Base-by-base conservation (phyloP, 169 alveolate genomes). In the Cryptosporidium muris region DNA sequence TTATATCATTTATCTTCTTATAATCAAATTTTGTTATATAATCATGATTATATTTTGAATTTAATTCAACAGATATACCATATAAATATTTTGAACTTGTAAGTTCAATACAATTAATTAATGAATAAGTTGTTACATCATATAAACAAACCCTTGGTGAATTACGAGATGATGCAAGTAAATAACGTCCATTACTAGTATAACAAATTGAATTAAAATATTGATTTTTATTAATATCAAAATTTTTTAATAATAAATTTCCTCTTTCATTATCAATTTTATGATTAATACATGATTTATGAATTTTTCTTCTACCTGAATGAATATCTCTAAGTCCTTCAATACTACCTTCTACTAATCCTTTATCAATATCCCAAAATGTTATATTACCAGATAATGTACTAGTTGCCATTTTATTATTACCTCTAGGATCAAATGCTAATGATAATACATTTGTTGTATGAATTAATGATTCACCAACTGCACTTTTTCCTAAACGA, bases 371-470 rank as follows among this genome's bases (percentile, higher is more conserved):
- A 63, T 92, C 96, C 96, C 96, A 94, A 80, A 94, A 91, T 4
- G 82, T 42, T 6, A 94, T 91, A 47, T 68, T 91, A 14, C 97
- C 96, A 47, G 92, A 88, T 51, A 94, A 56, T 4, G 92, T 67
- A 42, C 94, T 88, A 2, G 96, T 94, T 1, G 97, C 97, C 53
- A 93, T 82, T 65, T 95, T 85, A 80, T 96, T 96, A 90, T 96
- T 96, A 45, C 96, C 98, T 81, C 97, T 90, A 1, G 97, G 96
- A 58, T 93, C 95, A 67, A 95, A 91, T 38, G 95, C 95, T 47
- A 96, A 80, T n/a, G 95, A 89, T 3, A 96, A 89, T 7, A 96
- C 95, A 82, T 96, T 95, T 12, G 96, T 92, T 43, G 95, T 82
- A 80, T 95, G 96, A 45, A 89, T 81, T 49, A 96, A 89, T 37